phyloP scores from a whole-genome alignment of 768 basidiomycete genomes.

The Lactarius hengduanensis region DNA sequence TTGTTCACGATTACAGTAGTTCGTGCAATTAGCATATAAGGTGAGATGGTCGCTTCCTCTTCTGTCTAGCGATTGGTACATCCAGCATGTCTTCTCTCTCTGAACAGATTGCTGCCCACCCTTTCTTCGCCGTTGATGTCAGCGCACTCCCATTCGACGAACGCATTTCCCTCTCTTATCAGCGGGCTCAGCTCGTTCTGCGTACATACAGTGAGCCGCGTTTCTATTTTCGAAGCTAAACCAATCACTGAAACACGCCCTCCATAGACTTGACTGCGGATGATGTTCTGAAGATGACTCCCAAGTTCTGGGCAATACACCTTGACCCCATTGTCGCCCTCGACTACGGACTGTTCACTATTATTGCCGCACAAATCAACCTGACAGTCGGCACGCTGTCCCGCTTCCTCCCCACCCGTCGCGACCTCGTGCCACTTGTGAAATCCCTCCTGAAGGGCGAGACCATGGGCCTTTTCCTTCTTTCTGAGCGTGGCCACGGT shows the following conservation, averaged over 20 bases:
- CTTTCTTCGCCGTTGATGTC: conserved; percentile 11
- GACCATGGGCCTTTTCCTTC: conserved; percentile 36
- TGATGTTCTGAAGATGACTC: conserved; percentile 50
- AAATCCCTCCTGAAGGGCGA: conserved; percentile 51
- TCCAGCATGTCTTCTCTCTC: conserved; percentile 8
- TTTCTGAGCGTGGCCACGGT: conserved; percentile 53
- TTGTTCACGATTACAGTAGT: background rate
- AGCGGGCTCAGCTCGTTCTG: conserved; percentile 13
- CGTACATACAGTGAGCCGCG: conserved; percentile 7
- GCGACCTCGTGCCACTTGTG: conserved; percentile 50
- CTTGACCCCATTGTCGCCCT: conserved; percentile 50
- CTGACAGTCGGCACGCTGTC: conserved; percentile 54
- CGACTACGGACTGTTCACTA: conserved; percentile 54
- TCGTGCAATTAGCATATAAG: background rate
- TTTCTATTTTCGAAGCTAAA: background rate
- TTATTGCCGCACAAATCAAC: conserved; percentile 52
- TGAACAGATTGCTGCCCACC: conserved; percentile 14
- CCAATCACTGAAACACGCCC: background rate
- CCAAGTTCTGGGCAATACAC: conserved; percentile 53
- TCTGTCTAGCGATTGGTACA: background rate
- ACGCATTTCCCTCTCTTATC: conserved; percentile 10
- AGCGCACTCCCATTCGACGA: conserved; percentile 11
- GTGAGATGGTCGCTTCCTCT: background rate
- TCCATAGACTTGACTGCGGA: conserved; percentile 41
- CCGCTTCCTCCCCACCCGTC: conserved; percentile 47